Percentiles rank a stretch among this genome's conserved stretches.
phyloP scores from a whole-genome alignment of 148 eudicot species.

The Arctostaphylos glauca region DNA sequence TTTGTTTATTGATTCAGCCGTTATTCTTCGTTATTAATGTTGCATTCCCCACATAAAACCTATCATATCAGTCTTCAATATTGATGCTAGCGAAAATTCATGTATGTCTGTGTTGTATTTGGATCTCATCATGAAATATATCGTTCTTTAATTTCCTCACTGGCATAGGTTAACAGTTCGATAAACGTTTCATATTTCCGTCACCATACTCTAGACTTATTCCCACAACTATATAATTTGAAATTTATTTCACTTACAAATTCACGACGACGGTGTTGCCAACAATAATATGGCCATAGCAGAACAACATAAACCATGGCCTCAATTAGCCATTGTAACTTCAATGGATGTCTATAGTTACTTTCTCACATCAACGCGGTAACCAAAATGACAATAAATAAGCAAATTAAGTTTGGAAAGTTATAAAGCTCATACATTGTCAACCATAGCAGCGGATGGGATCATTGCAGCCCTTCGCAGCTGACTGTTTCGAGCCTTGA shows the following conservation, averaged over 20 bases:
- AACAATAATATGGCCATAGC: not conserved
- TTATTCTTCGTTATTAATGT: not conserved
- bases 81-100: not conserved
- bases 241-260: not conserved
- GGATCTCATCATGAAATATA: not conserved
- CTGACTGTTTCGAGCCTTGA: conserved; percentile 57
- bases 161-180: not conserved
- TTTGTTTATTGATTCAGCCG: not conserved
- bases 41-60: not conserved
- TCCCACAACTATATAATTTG: not conserved
- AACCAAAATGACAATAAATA: not conserved
- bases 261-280: not conserved
- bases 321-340: not conserved
- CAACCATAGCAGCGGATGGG: conserved; percentile 90
- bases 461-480: conserved; percentile 85
- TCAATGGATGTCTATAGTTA: not conserved
- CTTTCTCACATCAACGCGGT: not conserved
- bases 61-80: not conserved
- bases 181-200: not conserved
- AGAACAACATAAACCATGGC: not conserved
- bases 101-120: not conserved
- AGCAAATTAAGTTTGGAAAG: not conserved
- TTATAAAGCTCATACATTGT: conserved; percentile 12
- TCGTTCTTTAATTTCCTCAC: not conserved
- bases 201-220: not conserved